These are phyloP conservation scores for Silene conica DNA, from an alignment of 148 eudicot species.

Conservation along the genomic window DNA sequence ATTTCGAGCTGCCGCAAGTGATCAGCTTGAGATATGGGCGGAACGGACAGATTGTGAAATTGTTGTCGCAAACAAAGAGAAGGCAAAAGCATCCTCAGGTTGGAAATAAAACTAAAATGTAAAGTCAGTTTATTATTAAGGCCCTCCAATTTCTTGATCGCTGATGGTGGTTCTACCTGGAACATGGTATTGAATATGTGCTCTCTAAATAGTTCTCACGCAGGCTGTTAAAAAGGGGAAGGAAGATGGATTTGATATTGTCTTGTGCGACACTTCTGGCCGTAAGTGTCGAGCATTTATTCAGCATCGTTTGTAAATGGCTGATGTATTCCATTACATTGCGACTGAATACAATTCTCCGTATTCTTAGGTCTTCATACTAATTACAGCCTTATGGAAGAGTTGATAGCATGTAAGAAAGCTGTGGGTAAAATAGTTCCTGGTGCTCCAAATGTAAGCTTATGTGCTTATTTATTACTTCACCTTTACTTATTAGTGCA, in stretches of 20 bases:
- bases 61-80: constrained; percentile 82
- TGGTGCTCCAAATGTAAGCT: constrained; percentile 88
- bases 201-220: constrained; percentile 83
- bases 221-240: constrained; percentile 96
- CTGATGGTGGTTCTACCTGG: constrained; percentile 28
- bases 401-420: constrained; percentile 80
- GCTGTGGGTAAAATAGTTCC: constrained; percentile 71
- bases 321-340: constrained; percentile 1
- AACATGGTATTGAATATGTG: constrained; percentile 54
- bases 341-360: constrained; percentile 14
- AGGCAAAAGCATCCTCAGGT: constrained; percentile 93
- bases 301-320: constrained; percentile 1
- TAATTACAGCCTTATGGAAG: constrained; percentile 96
- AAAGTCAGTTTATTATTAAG: background rate
- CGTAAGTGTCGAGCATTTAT: constrained; percentile 51
- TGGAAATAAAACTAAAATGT: constrained; percentile 20
- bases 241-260: constrained; percentile 73
- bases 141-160: constrained; percentile 8
- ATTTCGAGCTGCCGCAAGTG: constrained; percentile 99
- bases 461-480: background rate
- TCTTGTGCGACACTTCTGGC: constrained; percentile 96
- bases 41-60: constrained; percentile 92
- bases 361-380: constrained; percentile 79
- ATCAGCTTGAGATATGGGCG: constrained; percentile 96
- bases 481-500: background rate